Conservation (phyloP, 768 basidiomycete species). For the Mycena leptocephala region DNA sequence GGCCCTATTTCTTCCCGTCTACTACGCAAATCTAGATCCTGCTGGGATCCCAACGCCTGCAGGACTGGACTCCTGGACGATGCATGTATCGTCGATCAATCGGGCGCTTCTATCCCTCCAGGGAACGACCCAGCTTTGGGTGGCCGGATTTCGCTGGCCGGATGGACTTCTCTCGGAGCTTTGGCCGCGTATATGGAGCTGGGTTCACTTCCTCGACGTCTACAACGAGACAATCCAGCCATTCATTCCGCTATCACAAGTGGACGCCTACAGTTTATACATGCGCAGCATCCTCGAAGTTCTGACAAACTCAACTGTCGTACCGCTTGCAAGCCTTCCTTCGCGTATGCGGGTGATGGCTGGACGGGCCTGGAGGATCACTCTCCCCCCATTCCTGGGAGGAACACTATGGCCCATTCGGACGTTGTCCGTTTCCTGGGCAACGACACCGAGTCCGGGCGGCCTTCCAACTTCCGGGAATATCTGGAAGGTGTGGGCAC, state of each 20-base stretch:
- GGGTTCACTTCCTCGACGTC: neutral
- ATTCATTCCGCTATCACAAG: conserved; percentile 15
- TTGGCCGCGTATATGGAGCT: conserved; percentile 12
- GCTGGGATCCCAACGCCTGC: neutral
- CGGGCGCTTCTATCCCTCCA: conserved; percentile 4
- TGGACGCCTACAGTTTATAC: conserved; percentile 16
- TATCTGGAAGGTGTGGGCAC: conserved; percentile 12
- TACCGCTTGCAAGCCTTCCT: neutral
- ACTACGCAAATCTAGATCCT: conserved; percentile 20
- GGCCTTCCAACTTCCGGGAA: conserved; percentile 2
- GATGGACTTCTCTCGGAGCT: conserved; percentile 3
- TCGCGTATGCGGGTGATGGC: neutral
- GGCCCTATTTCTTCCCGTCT: conserved; percentile 12
- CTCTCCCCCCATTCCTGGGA: neutral
- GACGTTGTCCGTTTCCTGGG: conserved; percentile 12
- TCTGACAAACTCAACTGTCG: conserved; percentile 4
- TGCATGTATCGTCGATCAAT: conserved; percentile 11
- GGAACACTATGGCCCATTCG: conserved; percentile 3
- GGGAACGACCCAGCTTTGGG: conserved; percentile 7
- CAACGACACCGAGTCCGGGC: conserved; percentile 5
- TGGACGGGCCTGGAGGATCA: conserved; percentile 11
- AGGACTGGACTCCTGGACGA: conserved; percentile 4
- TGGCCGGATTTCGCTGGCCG: neutral
- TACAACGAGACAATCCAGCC: conserved; percentile 2
- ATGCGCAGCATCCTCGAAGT: conserved; percentile 12